These are phyloP conservation scores for Ogataea saltuana DNA, from an alignment of 805 yeast species.

Conservation along the genomic window DNA sequence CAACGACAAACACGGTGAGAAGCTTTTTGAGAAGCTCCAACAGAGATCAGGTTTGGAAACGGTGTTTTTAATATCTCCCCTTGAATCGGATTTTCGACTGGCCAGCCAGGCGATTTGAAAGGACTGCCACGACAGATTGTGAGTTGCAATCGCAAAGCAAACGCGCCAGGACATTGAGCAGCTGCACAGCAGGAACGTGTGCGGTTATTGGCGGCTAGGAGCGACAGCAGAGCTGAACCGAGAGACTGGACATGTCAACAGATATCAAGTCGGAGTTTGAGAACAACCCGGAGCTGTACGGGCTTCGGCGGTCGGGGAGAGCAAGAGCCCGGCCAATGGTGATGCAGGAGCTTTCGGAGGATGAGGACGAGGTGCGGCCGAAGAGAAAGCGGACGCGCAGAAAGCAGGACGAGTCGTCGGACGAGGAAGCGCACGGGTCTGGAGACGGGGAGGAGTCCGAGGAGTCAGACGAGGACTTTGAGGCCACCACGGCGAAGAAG, in stretches of 20 bases:
- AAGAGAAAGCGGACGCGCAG: slow-evolving; percentile 21
- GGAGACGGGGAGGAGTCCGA: slow-evolving; percentile 34
- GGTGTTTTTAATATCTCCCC: too few relatives aligned
- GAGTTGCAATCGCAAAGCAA: too few relatives aligned
- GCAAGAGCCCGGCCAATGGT: slow-evolving; percentile 43
- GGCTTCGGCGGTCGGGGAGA: slow-evolving; percentile 74
- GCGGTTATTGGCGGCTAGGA: neutral
- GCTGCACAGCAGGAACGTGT: neutral
- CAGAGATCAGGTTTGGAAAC: too few relatives aligned
- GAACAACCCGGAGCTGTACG: slow-evolving; percentile 79
- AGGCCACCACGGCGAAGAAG: slow-evolving; percentile 14
- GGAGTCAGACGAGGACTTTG: slow-evolving; percentile 36
- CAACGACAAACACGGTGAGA: too few relatives aligned
- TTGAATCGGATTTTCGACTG: too few relatives aligned
- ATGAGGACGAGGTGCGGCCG: slow-evolving; percentile 20
- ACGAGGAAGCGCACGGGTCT: slow-evolving; percentile 30
- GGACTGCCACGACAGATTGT: too few relatives aligned
- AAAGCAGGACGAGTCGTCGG: slow-evolving; percentile 31
- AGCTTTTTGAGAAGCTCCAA: too few relatives aligned
- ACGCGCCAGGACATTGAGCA: too few relatives aligned
- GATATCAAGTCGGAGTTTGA: slow-evolving; percentile 47
- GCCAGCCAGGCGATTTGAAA: too few relatives aligned
- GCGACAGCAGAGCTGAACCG: too few relatives aligned
- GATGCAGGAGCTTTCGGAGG: slow-evolving; percentile 31
- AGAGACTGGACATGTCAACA: slow-evolving; percentile 15